Conservation (phyloP, 2,329 filamentous ascomycete species). For the Colletotrichum sp. region DNA sequence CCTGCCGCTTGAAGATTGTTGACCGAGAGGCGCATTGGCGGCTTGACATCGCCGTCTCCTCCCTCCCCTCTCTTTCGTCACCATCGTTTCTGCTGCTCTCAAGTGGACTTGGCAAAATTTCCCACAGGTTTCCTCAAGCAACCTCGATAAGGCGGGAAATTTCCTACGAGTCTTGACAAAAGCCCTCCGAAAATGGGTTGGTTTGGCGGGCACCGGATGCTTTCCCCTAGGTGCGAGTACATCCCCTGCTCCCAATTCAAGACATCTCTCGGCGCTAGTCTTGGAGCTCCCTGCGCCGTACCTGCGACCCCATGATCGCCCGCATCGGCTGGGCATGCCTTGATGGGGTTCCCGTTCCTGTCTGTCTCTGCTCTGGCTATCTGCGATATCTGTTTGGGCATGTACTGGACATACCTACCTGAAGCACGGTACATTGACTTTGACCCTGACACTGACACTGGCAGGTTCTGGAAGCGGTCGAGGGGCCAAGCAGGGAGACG, state of each 20-base stretch:
- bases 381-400: neutral
- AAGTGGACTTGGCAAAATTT: neutral
- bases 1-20: neutral
- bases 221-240: neutral
- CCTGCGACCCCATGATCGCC: conserved; percentile 19
- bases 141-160: neutral
- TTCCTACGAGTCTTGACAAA: neutral
- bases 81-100: neutral
- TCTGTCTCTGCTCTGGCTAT: neutral
- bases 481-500: neutral
- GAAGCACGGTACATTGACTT: neutral
- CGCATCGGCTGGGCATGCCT: conserved; percentile 18
- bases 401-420: neutral
- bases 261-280: conserved; percentile 8
- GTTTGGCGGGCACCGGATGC: neutral
- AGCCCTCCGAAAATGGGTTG: neutral
- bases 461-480: neutral
- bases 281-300: conserved; percentile 6
- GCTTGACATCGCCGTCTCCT: neutral
- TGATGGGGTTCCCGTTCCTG: conserved; percentile 7
- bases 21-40: conserved; percentile 14
- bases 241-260: neutral
- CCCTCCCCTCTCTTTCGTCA: neutral
- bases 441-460: neutral
- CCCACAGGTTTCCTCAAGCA: neutral